A percentile compares a stretch with the other conserved stretches of the same genome.
Evolutionary conservation across 1,139 yeast species (phyloP).

Genomic region (Zygoascus hellenicus): DNA sequence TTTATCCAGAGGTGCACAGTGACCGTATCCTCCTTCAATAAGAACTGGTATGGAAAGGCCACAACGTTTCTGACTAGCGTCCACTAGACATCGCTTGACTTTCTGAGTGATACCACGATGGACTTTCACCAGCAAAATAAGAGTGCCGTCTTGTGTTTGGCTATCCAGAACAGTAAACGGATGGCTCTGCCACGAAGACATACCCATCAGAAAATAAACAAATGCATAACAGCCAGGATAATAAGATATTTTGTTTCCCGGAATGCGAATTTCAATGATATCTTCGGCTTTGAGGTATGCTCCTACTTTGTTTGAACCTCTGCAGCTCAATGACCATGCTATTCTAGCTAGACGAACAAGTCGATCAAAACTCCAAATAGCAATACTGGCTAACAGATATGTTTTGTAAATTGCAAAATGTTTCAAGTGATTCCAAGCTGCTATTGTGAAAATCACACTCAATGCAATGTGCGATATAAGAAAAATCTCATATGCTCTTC

Average conservation of each 20-base stretch:
- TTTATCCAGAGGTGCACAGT: conserved; percentile 40
- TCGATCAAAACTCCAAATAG: conserved; percentile 42
- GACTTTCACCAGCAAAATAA: conserved; percentile 15
- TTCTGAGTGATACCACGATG: conserved; percentile 21
- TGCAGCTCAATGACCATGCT: conserved; percentile 37
- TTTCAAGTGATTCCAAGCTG: conserved; percentile 39
- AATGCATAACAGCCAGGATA: conserved; percentile 57
- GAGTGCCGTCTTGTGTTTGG: conserved; percentile 11
- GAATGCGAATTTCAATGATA: conserved; percentile 33
- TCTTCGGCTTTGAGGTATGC: conserved; percentile 41
- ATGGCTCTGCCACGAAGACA: conserved; percentile 50
- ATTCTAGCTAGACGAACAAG: conserved; percentile 35
- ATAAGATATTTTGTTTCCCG: conserved; percentile 28
- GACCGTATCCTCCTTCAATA: conserved; percentile 56
- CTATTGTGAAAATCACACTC: conserved; percentile 35
- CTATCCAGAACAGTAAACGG: conserved; percentile 52
- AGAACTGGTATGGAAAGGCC: conserved; percentile 21
- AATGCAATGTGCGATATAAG: conserved; percentile 38
- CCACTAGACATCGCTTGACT: conserved; percentile 11
- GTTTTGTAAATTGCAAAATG: conserved; percentile 32
- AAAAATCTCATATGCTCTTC: conserved; percentile 29
- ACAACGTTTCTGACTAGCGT: conserved; percentile 1
- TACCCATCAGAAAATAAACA: conserved; percentile 42
- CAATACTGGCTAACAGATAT: conserved; percentile 34
- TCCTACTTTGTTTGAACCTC: conserved; percentile 34